Evolutionary conservation across 106 monocot species (phyloP), one percentile per base, ranked within the genome.

Genomic region (Acorus gramineus): DNA sequence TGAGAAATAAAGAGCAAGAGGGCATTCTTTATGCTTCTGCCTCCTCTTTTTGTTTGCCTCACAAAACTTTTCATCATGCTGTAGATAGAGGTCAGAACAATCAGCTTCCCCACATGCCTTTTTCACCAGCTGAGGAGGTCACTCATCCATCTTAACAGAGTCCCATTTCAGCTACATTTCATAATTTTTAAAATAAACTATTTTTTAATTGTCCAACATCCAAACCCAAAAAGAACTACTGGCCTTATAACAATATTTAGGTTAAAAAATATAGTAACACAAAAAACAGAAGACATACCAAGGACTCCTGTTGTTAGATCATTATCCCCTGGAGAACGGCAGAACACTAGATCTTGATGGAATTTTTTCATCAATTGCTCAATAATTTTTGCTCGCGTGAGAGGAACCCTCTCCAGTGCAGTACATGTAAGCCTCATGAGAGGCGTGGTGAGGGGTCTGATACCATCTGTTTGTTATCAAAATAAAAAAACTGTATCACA

Each of bases 361-460:
- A 99, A 89, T 71, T 86, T 92, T 44, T 65, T 71, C 71, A 92
- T 80, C 45, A 98, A 75, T 81, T 89, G 66, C 2, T 92, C 81
- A 57, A 99, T 86, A 13, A 92, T 69, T 69, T 86, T 86, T 53
- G 28, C 64, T 5, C 98, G 88, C 55, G 86, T 92, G 6, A 99
- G 77, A 48, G 98, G 98, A 65, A 99, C 98, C 64, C 98, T 79
- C 68, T 99, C 98, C 45, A 84, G 70, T 47, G 92, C 88, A 61
- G 98, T 92, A 66, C 92, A 99, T 10, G 85, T 79, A 63, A 99
- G 86, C 78, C 74, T 99, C 98, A 99, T 92, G 4, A 99, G 67
- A 67, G 98, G 98, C 98, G 88, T 89, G 50, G 81, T 92, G 77
- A 99, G 92, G 65, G 98, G 98, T 53, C 92, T 85, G 69, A 99